Evolutionary conservation across 163 green algal species (phyloP).

Genomic region (Scenedesmus sp.): DNA sequence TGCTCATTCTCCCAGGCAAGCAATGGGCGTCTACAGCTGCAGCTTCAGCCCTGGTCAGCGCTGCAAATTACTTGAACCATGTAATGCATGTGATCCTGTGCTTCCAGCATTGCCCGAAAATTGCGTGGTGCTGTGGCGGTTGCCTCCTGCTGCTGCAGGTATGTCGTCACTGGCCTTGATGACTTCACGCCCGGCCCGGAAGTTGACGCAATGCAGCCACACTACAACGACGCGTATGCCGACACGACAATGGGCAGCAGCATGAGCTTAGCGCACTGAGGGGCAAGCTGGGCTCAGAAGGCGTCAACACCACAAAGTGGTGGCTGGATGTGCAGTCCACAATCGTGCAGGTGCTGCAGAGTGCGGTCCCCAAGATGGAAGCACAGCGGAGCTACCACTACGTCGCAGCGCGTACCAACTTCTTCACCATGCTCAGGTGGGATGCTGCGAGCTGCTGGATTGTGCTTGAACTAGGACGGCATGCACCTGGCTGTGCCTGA

Average conservation of each 20-base stretch:
- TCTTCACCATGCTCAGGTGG: slow-evolving; percentile 23
- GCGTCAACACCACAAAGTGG: slow-evolving; percentile 12
- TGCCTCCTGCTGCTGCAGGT: not conserved
- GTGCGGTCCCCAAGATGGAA: not conserved
- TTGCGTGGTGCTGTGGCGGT: not conserved
- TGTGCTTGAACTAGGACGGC: not conserved
- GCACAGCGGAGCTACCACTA: not conserved
- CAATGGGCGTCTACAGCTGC: too few relatives aligned
- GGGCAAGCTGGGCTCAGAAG: not conserved
- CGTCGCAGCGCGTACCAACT: not conserved
- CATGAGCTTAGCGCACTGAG: slow-evolving; percentile 5
- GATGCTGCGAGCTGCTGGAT: not conserved
- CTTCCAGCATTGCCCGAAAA: not conserved
- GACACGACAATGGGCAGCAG: not conserved
- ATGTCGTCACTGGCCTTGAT: slow-evolving; percentile 17
- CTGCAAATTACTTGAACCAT: not conserved
- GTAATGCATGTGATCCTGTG: not conserved
- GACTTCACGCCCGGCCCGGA: not conserved
- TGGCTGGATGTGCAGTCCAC: slow-evolving; percentile 27
- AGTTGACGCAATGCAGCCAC: not conserved
- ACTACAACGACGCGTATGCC: not conserved
- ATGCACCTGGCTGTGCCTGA: not conserved
- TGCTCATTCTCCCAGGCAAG: too few relatives aligned
- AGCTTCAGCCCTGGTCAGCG: too few relatives aligned
- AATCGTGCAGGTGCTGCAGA: slow-evolving; percentile 12